phyloP scores from a whole-genome alignment of 768 basidiomycete genomes.

The Grammothele lineata region DNA sequence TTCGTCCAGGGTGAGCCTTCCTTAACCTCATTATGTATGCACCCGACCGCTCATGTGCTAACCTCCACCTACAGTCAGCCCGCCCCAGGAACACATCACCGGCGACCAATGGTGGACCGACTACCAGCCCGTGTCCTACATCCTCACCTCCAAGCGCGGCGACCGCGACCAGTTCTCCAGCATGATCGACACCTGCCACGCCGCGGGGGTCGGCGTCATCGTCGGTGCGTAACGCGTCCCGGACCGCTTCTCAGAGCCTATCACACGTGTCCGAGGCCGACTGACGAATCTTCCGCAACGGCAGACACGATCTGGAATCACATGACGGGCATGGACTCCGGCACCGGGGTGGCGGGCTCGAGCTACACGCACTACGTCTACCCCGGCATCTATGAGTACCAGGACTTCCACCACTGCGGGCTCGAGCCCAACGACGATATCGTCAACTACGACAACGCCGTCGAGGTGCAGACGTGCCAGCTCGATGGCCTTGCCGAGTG shows the following conservation, averaged over 20 bases:
- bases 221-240: slow-evolving; percentile 28
- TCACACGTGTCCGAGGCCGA: no score
- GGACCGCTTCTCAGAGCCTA: no score
- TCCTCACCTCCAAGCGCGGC: slow-evolving; percentile 60
- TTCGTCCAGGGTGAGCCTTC: slow-evolving; percentile 53
- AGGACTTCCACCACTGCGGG: slow-evolving; percentile 63
- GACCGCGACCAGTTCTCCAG: slow-evolving; percentile 44
- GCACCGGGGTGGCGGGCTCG: slow-evolving; percentile 45
- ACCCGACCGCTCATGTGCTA: no score
- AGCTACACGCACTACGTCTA: slow-evolving; percentile 48
- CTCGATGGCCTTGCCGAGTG: slow-evolving; percentile 37
- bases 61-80: no score
- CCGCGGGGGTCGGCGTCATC: slow-evolving; percentile 36
- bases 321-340: slow-evolving; percentile 50
- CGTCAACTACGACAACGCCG: slow-evolving; percentile 46
- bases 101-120: slow-evolving; percentile 73
- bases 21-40: no score
- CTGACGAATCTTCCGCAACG: no score
- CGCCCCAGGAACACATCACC: slow-evolving; percentile 53
- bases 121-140: slow-evolving; percentile 68
- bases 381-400: slow-evolving; percentile 23
- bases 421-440: slow-evolving; percentile 38
- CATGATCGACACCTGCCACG: slow-evolving; percentile 37
- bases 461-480: slow-evolving; percentile 46
- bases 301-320: slow-evolving; percentile 60